Base-by-base conservation (phyloP, 345 rosid genomes). In the Eucalyptus albens region DNA sequence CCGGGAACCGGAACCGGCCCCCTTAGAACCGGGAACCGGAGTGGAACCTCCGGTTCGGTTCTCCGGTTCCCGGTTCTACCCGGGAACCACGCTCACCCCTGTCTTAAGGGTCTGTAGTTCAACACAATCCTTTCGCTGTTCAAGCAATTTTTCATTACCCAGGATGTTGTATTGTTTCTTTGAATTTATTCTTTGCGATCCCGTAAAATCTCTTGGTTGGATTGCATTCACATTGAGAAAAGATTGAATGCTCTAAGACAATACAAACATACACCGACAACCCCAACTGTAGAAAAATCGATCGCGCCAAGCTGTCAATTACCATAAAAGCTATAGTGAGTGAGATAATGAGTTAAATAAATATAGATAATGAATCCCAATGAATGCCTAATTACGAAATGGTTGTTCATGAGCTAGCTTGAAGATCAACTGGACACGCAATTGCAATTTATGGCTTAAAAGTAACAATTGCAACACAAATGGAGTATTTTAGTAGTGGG, bases 191-290 rank as follows among this genome's bases (percentile, higher is more conserved):
- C 26, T 15, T 67, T 3, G 0, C 1, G 3, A 8, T 67, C 37
- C 11, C 6, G 0, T 16, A 19, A 31, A 16, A 67, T 67, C 6
- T 0, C 1, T 2, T 5, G 3, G 26, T 0, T 2, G 4, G 14
- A 11, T 17, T 37, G 15, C 45, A 72, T 37, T 72, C 44, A 17
- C 7, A 9, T 7, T 17, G 5, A 15, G 5, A 15, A 2, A 69
- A 9, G 59, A 31, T 72, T 10, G 26, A 69, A 3, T 69, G 42
- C 7, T 5, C 81, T 5, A 9, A 37, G 5, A 72, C 11, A 31
- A 31, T 9, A 22, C 5, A 69, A 31, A 69, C 24, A 31, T 69
- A 31, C 12, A 8, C 22, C 5, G 2, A 5, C 42, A 2, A 31
- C 2, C 21, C 2, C 11, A 5, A 33, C n/a, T n/a, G n/a, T n/a